Conservation (phyloP, 495 filamentous ascomycete species). For the Hypoxylon cercidicola region DNA sequence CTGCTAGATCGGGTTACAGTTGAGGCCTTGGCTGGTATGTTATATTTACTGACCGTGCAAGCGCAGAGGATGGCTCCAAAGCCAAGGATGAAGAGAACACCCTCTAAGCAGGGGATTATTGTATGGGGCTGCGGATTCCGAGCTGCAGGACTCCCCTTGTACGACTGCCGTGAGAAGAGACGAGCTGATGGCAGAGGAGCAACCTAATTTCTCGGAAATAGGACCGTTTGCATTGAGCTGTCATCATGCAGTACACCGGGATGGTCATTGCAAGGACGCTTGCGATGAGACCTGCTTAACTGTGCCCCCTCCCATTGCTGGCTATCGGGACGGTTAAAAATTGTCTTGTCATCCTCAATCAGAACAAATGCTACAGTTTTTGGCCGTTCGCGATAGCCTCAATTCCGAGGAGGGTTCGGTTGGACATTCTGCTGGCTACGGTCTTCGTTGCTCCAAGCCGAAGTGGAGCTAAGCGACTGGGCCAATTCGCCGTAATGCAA, state of each 20-base stretch:
- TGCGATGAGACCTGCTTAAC: slow-evolving; percentile 5
- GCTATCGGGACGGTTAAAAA: slow-evolving; percentile 14
- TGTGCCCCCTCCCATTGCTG: slow-evolving; percentile 3
- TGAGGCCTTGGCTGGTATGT: neutral
- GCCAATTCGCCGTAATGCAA: slow-evolving; percentile 36
- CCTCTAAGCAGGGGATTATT: neutral
- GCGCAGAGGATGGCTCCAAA: slow-evolving; percentile 6
- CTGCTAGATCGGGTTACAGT: slow-evolving; percentile 5
- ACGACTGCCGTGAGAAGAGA: slow-evolving; percentile 7
- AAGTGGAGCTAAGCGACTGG: slow-evolving; percentile 39
- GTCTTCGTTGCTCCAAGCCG: slow-evolving; percentile 36
- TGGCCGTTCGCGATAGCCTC: slow-evolving; percentile 35
- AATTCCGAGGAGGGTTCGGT: slow-evolving; percentile 24
- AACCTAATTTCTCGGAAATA: slow-evolving; percentile 6
- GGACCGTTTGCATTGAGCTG: slow-evolving; percentile 14
- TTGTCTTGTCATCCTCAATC: slow-evolving; percentile 16
- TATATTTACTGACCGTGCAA: slow-evolving; percentile 19
- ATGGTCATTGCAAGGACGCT: slow-evolving; percentile 7
- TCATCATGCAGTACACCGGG: slow-evolving; percentile 10
- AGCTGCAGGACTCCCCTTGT: slow-evolving; percentile 15
- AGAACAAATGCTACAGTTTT: slow-evolving; percentile 19
- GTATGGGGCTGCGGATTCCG: slow-evolving; percentile 1
- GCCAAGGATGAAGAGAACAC: neutral
- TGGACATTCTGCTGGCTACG: slow-evolving; percentile 38
- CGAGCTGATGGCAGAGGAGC: slow-evolving; percentile 7